Evolutionary conservation across 2,329 filamentous ascomycete genomes (phyloP).

Genomic region (Aspergillus fijiensis): DNA sequence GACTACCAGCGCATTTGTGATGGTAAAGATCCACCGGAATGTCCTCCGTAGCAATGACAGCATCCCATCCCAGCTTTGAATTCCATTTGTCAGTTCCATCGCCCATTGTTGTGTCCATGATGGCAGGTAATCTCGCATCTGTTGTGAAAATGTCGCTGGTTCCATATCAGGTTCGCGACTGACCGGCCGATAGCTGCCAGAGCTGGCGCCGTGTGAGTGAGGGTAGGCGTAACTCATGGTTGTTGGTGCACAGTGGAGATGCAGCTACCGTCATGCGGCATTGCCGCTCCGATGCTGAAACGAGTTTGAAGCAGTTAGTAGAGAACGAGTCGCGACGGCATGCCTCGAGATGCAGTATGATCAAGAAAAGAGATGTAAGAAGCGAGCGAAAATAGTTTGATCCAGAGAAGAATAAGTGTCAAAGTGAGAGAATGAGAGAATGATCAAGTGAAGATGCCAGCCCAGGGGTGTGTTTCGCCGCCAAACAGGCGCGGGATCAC

Average conservation of each 20-base stretch:
- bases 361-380: neutral
- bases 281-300: conserved; percentile 19
- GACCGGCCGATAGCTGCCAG: conserved; percentile 27
- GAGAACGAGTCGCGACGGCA: neutral
- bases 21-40: conserved; percentile 26
- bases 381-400: conserved; percentile 1
- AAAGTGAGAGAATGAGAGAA: neutral
- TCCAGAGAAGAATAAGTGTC: neutral
- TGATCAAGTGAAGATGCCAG: neutral
- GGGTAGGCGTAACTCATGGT: conserved; percentile 38
- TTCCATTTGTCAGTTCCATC: conserved; percentile 11
- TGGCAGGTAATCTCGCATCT: conserved; percentile 22
- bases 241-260: conserved; percentile 15
- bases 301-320: neutral
- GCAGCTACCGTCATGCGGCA: conserved; percentile 18
- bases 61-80: conserved; percentile 17
- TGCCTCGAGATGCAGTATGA: conserved; percentile 3
- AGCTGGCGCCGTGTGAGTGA: conserved; percentile 22
- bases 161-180: conserved; percentile 17
- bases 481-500: neutral
- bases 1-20: conserved; percentile 66
- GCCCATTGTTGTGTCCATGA: conserved; percentile 25
- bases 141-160: conserved; percentile 13
- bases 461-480: conserved; percentile 6
- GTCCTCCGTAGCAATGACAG: conserved; percentile 16